A percentile compares a stretch with the other conserved stretches of the same genome.
Conservation (phyloP, 805 yeast genomes). For the Candida tibetensis region DNA sequence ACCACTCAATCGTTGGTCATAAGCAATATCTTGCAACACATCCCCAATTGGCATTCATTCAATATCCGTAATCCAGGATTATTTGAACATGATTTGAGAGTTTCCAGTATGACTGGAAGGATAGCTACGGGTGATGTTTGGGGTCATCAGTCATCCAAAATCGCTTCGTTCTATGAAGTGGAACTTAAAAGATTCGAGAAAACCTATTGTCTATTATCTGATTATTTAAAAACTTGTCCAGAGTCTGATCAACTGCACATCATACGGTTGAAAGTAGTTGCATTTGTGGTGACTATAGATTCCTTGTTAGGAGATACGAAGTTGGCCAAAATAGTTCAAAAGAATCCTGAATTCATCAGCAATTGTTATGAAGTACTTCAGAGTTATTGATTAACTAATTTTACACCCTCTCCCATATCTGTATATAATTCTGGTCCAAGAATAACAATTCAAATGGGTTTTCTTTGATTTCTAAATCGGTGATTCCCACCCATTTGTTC, state of each 20-base stretch:
- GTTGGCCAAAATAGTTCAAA: constrained; percentile 12
- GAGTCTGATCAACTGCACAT: constrained; percentile 8
- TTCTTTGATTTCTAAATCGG: constrained; percentile 45
- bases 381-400: constrained; percentile 1
- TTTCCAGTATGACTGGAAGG: background rate
- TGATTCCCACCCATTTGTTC: constrained; percentile 57
- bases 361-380: constrained; percentile 8
- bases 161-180: constrained; percentile 5
- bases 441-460: constrained; percentile 60
- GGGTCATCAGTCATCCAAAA: background rate
- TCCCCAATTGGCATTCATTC: constrained; percentile 27
- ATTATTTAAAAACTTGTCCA: constrained; percentile 4
- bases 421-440: constrained; percentile 60
- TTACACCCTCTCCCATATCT: constrained; percentile 54
- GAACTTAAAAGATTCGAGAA: constrained; percentile 12
- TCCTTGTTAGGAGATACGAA: constrained; percentile 17
- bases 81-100: constrained; percentile 10
- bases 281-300: constrained; percentile 16
- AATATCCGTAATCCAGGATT: constrained; percentile 25
- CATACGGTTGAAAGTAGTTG: constrained; percentile 12
- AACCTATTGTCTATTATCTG: constrained; percentile 12
- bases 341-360: constrained; percentile 5
- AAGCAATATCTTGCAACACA: constrained; percentile 17
- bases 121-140: background rate
- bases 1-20: constrained; percentile 6